Conservation (phyloP, 208 protist genomes). For the Trypanosoma scelopori region DNA sequence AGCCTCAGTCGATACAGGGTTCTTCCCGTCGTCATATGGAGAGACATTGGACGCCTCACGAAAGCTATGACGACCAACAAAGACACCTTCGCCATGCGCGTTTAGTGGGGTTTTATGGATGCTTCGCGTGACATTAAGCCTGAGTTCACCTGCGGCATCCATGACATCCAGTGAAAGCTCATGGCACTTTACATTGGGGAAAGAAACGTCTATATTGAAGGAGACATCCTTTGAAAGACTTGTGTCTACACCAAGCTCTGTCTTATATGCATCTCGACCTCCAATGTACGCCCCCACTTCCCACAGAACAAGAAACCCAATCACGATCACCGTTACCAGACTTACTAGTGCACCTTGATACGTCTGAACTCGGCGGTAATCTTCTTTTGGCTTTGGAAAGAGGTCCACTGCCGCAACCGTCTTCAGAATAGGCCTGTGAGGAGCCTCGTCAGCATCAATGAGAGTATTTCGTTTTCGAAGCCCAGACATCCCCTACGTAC, state of each 20-base stretch:
- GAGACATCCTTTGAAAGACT: conserved; percentile 41
- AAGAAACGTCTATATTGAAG: conserved; percentile 80
- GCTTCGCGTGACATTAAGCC: conserved; percentile 54
- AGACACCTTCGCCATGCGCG: conserved; percentile 24
- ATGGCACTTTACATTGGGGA: conserved; percentile 63
- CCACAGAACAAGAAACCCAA: conserved; percentile 52
- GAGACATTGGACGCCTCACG: conserved; percentile 2
- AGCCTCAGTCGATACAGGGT: conserved; percentile 9
- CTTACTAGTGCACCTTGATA: conserved; percentile 47
- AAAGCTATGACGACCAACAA: conserved; percentile 28
- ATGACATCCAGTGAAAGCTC: conserved; percentile 70
- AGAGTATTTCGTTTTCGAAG: conserved; percentile 28
- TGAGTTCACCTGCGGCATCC: conserved; percentile 53
- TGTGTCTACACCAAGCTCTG: conserved; percentile 64
- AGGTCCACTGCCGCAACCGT: conserved; percentile 49
- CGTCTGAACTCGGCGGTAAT: conserved; percentile 61
- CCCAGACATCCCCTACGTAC: conserved; percentile 20
- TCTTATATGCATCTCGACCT: conserved; percentile 60
- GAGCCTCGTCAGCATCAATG: conserved; percentile 9
- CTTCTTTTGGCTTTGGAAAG: conserved; percentile 67
- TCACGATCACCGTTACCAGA: conserved; percentile 37
- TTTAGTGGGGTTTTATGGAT: conserved; percentile 58
- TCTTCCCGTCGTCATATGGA: conserved; percentile 13
- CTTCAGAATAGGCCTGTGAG: conserved; percentile 26
- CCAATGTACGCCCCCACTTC: conserved; percentile 47